Evolutionary conservation across 306 rosid species (phyloP).

Genomic region (Vigna trinervia): DNA sequence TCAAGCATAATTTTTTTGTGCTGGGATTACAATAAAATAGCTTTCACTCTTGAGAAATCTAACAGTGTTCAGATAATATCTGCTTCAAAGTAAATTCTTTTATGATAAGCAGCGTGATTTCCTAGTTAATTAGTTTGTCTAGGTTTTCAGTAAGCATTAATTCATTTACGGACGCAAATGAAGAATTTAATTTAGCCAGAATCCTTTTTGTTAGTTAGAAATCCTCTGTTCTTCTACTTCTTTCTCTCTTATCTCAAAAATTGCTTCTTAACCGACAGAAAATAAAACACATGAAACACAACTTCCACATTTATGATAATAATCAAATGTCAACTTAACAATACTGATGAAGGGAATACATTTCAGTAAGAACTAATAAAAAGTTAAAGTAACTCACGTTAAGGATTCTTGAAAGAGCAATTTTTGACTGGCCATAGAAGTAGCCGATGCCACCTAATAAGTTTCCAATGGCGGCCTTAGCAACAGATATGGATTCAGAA

Average conservation of each 20-base stretch:
- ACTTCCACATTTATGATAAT: constrained; percentile 25
- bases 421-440: constrained; percentile 93
- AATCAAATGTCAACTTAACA: constrained; percentile 19
- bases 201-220: constrained; percentile 15
- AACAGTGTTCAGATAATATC: neutral
- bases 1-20: neutral
- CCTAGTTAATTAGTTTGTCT: constrained; percentile 26
- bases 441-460: constrained; percentile 95
- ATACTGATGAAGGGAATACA: constrained; percentile 15
- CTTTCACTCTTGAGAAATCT: constrained; percentile 5
- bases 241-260: constrained; percentile 14
- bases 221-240: constrained; percentile 9
- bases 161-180: neutral
- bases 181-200: constrained; percentile 34
- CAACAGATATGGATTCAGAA: constrained; percentile 72
- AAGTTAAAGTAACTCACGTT: constrained; percentile 61
- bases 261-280: constrained; percentile 20
- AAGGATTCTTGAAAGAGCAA: constrained; percentile 57
- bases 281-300: constrained; percentile 24
- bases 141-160: neutral
- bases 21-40: neutral
- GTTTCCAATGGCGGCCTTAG: constrained; percentile 89
- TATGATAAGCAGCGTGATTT: neutral
- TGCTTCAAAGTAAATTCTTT: constrained; percentile 7
- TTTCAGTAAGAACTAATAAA: constrained; percentile 2